phyloP scores from a whole-genome alignment of 1,139 yeast species.

The Pneumocystis murina region DNA sequence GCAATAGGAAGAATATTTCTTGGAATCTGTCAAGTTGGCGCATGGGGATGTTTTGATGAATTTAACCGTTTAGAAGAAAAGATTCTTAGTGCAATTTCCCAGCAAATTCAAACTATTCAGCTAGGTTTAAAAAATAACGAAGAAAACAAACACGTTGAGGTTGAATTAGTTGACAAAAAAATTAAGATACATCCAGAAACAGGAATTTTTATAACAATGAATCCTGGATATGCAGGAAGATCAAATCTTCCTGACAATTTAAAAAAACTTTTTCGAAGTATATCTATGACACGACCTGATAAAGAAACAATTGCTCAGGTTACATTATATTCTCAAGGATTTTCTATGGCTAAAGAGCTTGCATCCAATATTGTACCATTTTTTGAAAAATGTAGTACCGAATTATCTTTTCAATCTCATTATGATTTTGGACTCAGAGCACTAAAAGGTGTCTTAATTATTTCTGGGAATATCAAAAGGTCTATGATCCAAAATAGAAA shows the following conservation, averaged over 20 bases:
- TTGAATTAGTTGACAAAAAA: slow-evolving; percentile 38
- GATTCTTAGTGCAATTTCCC: slow-evolving; percentile 71
- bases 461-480: slow-evolving; percentile 42
- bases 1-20: slow-evolving; percentile 63
- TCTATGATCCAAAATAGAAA: background rate
- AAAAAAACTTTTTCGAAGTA: slow-evolving; percentile 60
- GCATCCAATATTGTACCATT: slow-evolving; percentile 42
- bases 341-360: slow-evolving; percentile 34
- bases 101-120: slow-evolving; percentile 65
- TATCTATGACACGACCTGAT: slow-evolving; percentile 66
- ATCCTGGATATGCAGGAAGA: slow-evolving; percentile 81
- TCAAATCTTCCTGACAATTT: slow-evolving; percentile 72
- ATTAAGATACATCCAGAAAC: slow-evolving; percentile 33
- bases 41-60: slow-evolving; percentile 96
- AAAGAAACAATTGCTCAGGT: slow-evolving; percentile 55
- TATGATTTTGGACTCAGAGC: slow-evolving; percentile 87
- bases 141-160: slow-evolving; percentile 14
- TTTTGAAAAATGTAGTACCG: slow-evolving; percentile 31
- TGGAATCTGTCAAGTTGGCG: slow-evolving; percentile 78
- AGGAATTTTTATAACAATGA: slow-evolving; percentile 74
- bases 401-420: slow-evolving; percentile 45
- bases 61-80: slow-evolving; percentile 65
- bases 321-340: slow-evolving; percentile 59
- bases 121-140: slow-evolving; percentile 27
- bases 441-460: slow-evolving; percentile 46